Evolutionary conservation across 345 rosid genomes (phyloP).

Genomic region (Anastatica hierochuntica): DNA sequence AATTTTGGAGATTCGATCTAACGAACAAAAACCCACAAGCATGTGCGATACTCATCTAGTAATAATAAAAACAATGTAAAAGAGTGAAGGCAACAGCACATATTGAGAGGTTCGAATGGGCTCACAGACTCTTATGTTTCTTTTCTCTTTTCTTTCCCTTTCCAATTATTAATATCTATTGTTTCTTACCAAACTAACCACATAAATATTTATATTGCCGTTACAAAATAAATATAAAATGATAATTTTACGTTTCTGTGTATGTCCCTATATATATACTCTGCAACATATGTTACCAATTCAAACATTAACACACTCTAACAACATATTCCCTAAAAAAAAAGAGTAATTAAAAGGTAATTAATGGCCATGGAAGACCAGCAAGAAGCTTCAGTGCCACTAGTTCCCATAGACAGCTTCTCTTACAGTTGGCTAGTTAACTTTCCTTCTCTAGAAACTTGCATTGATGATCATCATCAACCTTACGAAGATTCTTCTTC

Average conservation of each 20-base stretch:
- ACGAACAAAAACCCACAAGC: too few species aligned
- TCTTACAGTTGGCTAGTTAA: constrained; percentile 86
- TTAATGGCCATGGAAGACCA: constrained; percentile 20
- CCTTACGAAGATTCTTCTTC: constrained; percentile 62
- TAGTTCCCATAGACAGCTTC: constrained; percentile 81
- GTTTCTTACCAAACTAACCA: constrained; percentile 58
- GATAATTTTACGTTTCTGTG: constrained; percentile 21
- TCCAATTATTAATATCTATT: constrained; percentile 45
- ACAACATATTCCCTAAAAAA: neutral
- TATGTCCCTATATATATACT: constrained; percentile 25
- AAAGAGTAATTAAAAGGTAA: neutral
- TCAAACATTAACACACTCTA: constrained; percentile 17
- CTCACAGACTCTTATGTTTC: constrained; percentile 41
- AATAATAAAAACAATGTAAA: neutral
- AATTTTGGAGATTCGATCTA: too few species aligned
- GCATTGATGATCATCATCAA: constrained; percentile 44
- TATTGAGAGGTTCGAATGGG: constrained; percentile 50
- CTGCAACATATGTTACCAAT: constrained; percentile 24
- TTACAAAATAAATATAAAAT: constrained; percentile 14
- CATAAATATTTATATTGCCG: constrained; percentile 29
- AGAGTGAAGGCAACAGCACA: constrained; percentile 30
- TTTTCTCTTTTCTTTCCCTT: constrained; percentile 39
- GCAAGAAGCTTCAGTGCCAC: constrained; percentile 45
- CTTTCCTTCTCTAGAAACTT: constrained; percentile 48
- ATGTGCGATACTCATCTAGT: too few species aligned